These are phyloP conservation scores for Picochlorum costavermella DNA, from an alignment of 139 green algal species.

Conservation along the genomic window DNA sequence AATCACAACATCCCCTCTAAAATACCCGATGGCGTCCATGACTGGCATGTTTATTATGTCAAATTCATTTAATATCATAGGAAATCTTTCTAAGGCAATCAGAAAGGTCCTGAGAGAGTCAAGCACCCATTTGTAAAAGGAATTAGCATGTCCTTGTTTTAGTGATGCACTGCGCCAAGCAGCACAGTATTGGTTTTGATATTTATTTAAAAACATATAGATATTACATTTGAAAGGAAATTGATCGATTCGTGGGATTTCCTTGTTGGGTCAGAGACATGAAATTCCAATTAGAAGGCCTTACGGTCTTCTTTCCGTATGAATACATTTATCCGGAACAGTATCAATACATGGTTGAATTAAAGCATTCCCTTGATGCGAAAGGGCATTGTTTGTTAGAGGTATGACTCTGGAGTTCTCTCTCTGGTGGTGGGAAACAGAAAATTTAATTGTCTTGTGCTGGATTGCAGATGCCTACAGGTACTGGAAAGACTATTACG, in stretches of 20 bases:
- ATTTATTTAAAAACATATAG: too few species aligned
- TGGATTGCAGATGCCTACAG: slow-evolving; percentile 89
- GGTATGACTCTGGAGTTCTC: slow-evolving; percentile 35
- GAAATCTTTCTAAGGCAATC: too few species aligned
- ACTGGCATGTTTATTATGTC: too few species aligned
- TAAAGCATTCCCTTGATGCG: slow-evolving; percentile 93
- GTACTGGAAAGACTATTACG: slow-evolving; percentile 99
- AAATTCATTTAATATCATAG: too few species aligned
- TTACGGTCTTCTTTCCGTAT: slow-evolving; percentile 96
- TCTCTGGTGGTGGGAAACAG: neutral
- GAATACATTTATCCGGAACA: slow-evolving; percentile 95
- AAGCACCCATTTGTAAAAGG: too few species aligned
- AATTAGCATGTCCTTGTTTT: too few species aligned
- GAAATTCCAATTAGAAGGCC: slow-evolving; percentile 88
- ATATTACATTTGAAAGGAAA: too few species aligned
- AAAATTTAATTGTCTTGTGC: neutral
- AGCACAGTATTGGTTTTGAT: too few species aligned
- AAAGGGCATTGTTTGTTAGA: slow-evolving; percentile 94
- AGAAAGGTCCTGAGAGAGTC: too few species aligned
- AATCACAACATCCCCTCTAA: too few species aligned
- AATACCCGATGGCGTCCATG: too few species aligned
- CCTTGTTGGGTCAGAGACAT: slow-evolving; percentile 36
- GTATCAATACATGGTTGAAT: slow-evolving; percentile 96
- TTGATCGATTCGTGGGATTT: neutral
- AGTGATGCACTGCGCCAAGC: too few species aligned